A percentile compares a stretch with the other conserved stretches of the same genome.
These are phyloP conservation scores for Pachyrhizus erosus DNA, from an alignment of 306 rosid species.

Conservation along the genomic window DNA sequence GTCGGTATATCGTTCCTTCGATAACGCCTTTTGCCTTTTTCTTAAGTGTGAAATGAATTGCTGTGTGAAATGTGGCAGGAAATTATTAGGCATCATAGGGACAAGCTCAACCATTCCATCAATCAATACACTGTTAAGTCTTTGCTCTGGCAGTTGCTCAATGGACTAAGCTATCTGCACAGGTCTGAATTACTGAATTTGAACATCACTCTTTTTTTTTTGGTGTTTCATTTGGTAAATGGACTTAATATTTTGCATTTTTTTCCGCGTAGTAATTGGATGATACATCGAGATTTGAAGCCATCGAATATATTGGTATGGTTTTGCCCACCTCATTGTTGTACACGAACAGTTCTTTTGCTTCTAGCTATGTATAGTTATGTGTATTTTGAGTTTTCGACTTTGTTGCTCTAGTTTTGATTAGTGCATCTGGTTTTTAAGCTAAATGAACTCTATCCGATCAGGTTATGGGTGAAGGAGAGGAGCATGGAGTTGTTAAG, in stretches of 20 bases:
- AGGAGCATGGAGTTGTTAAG: constrained; percentile 81
- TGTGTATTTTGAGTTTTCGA: not conserved
- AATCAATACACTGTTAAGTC: constrained; percentile 76
- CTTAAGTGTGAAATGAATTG: not conserved
- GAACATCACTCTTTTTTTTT: not conserved
- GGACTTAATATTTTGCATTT: constrained; percentile 26
- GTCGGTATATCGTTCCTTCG: constrained; percentile 49
- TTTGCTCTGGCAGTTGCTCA: constrained; percentile 86
- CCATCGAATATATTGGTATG: constrained; percentile 91
- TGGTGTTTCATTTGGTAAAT: not conserved
- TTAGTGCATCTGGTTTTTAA: not conserved
- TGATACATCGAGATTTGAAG: constrained; percentile 85
- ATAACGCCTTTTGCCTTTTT: not conserved
- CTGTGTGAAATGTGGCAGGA: constrained; percentile 57
- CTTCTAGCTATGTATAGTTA: not conserved
- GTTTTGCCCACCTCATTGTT: not conserved
- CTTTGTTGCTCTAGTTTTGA: not conserved
- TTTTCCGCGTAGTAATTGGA: constrained; percentile 72
- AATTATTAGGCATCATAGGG: constrained; percentile 85
- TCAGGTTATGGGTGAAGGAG: constrained; percentile 88
- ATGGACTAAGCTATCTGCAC: constrained; percentile 83
- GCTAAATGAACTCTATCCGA: not conserved
- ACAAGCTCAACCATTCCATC: constrained; percentile 74
- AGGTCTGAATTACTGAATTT: constrained; percentile 49
- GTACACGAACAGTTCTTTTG: not conserved